Evolutionary conservation across 2,329 filamentous ascomycete species (phyloP).

Genomic region (Aspergillus proliferans): DNA sequence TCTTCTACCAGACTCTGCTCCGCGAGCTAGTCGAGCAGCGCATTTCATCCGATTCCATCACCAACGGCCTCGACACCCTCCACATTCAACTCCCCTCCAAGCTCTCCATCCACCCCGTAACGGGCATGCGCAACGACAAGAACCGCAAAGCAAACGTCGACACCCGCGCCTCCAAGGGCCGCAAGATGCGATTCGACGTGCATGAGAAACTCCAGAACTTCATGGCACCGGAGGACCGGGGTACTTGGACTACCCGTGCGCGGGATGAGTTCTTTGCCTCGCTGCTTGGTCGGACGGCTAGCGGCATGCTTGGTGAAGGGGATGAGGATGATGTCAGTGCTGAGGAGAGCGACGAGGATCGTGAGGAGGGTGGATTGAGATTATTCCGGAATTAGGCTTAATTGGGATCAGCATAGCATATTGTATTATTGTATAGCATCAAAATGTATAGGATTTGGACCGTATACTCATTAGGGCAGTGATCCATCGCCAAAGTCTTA

Average conservation of each 20-base stretch:
- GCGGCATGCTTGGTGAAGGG: conserved; percentile 57
- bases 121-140: conserved; percentile 52
- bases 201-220: conserved; percentile 98
- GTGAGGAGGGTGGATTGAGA: conserved; percentile 27
- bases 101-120: conserved; percentile 33
- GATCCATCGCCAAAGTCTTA: too few species aligned
- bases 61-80: conserved; percentile 42
- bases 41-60: conserved; percentile 47
- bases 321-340: conserved; percentile 45
- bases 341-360: conserved; percentile 24
- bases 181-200: conserved; percentile 89
- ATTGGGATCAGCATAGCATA: neutral
- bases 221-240: conserved; percentile 83
- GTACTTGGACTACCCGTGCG: conserved; percentile 72
- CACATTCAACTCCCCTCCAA: conserved; percentile 32
- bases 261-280: conserved; percentile 71
- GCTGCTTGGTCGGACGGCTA: conserved; percentile 59
- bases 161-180: conserved; percentile 88
- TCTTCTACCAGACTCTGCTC: conserved; percentile 89
- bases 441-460: neutral
- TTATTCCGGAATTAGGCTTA: conserved; percentile 24
- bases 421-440: neutral
- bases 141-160: conserved; percentile 71
- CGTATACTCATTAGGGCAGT: too few species aligned
- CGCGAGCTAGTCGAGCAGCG: conserved; percentile 91